phyloP scores from a whole-genome alignment of 2,329 filamentous ascomycete species.

The Colletotrichum euphorbiae region DNA sequence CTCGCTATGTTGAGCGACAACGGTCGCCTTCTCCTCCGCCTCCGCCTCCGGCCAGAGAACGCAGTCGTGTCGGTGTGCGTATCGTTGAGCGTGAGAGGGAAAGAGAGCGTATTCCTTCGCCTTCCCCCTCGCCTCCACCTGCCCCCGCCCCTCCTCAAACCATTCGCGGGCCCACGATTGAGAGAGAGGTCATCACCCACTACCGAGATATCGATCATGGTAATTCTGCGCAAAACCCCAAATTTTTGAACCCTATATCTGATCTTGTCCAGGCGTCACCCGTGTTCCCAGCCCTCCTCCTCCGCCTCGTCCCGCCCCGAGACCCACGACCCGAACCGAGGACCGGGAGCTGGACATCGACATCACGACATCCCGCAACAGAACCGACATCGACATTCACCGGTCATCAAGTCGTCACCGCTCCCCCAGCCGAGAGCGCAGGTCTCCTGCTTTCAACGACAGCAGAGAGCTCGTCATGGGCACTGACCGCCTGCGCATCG shows the following conservation, averaged over 20 bases:
- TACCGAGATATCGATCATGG: conserved; percentile 90
- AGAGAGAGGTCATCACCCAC: conserved; percentile 90
- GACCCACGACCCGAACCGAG: conserved; percentile 55
- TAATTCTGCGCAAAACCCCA: conserved; percentile 54
- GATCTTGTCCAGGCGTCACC: conserved; percentile 56
- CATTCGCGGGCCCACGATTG: conserved; percentile 82
- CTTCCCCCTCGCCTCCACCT: conserved; percentile 65
- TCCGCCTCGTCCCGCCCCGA: conserved; percentile 61
- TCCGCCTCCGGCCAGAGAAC: conserved; percentile 35
- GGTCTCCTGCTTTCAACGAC: conserved; percentile 52
- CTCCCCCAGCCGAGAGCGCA: conserved; percentile 54
- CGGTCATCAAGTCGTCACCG: conserved; percentile 50
- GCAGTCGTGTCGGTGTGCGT: conserved; percentile 44
- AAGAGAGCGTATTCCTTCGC: conserved; percentile 56
- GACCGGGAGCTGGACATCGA: conserved; percentile 72
- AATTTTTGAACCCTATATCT: conserved; percentile 1
- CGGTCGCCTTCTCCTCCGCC: conserved; percentile 50
- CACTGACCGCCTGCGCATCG: conserved; percentile 59
- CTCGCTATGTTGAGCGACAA: conserved; percentile 56
- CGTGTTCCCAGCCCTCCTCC: conserved; percentile 60
- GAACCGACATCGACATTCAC: conserved; percentile 69
- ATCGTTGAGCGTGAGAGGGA: conserved; percentile 61
- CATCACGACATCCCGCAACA: conserved; percentile 65
- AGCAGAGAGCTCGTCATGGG: conserved; percentile 74
- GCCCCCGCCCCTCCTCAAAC: conserved; percentile 71